phyloP scores from a whole-genome alignment of 2,329 filamentous ascomycete genomes.

The Talaromyces sp. region DNA sequence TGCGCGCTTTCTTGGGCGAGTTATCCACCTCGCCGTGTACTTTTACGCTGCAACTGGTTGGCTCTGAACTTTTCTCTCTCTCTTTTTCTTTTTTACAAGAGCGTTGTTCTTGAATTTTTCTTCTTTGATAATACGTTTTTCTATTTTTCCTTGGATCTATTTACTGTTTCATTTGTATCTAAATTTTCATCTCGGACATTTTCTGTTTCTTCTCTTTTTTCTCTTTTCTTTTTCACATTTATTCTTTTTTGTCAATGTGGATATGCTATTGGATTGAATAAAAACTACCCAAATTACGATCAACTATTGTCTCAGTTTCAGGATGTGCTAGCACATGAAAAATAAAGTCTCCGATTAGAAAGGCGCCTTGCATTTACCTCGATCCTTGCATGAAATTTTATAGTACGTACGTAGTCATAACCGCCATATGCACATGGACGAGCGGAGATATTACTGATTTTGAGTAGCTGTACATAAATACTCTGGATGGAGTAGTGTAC shows the following conservation, averaged over 20 bases:
- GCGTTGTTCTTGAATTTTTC: neutral
- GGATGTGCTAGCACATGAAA: neutral
- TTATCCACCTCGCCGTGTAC: conserved; percentile 4
- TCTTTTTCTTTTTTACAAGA: neutral
- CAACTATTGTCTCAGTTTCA: neutral
- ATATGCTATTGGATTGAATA: neutral
- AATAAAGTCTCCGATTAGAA: neutral
- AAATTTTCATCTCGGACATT: conserved; percentile 6
- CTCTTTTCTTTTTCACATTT: neutral
- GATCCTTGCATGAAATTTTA: neutral
- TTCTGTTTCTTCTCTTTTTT: neutral
- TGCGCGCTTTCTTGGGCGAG: neutral
- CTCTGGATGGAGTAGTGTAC: neutral
- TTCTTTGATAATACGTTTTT: conserved; percentile 4
- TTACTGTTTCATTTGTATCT: neutral
- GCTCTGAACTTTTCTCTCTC: neutral
- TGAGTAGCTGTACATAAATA: neutral
- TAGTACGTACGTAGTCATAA: neutral
- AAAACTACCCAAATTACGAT: neutral
- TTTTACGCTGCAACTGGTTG: conserved; percentile 1
- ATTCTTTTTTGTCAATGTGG: neutral
- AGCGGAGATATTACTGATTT: neutral
- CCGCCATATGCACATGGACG: neutral
- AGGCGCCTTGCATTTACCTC: neutral
- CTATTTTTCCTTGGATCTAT: conserved; percentile 9